Percentiles rank a stretch among this genome's conserved stretches.
These are phyloP conservation scores for Spergularia marina DNA, from an alignment of 148 eudicot genomes.

Conservation along the genomic window DNA sequence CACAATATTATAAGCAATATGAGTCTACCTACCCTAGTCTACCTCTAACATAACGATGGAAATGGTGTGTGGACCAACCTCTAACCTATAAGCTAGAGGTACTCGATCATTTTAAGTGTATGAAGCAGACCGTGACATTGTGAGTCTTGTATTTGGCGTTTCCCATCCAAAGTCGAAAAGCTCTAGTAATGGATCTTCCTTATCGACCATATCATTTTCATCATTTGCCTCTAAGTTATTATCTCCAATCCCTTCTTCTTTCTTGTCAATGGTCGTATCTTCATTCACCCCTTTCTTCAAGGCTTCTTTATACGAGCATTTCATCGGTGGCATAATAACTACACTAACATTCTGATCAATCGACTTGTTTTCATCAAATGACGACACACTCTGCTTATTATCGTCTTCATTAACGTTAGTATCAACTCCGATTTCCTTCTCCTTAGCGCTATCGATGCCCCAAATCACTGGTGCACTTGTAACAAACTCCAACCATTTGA, in stretches of 20 bases:
- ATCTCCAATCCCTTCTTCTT: neutral
- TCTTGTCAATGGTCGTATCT: neutral
- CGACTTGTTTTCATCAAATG: neutral
- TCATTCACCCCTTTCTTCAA: constrained; percentile 31
- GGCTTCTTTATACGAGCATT: constrained; percentile 32
- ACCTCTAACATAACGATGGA: too few relatives aligned
- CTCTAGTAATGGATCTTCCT: constrained; percentile 33
- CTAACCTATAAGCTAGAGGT: too few relatives aligned
- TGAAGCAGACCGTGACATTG: constrained; percentile 24
- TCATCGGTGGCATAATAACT: neutral
- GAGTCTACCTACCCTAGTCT: too few relatives aligned
- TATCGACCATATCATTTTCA: neutral
- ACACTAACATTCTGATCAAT: neutral
- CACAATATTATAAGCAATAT: too few relatives aligned
- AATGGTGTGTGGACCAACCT: too few relatives aligned
- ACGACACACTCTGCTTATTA: neutral
- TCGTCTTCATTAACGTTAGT: constrained; percentile 15
- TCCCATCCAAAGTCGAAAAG: constrained; percentile 44
- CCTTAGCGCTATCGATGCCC: constrained; percentile 33
- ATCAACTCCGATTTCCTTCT: constrained; percentile 61
- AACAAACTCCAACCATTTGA: constrained; percentile 39
- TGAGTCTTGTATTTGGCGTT: constrained; percentile 15
- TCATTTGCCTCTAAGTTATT: neutral
- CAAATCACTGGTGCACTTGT: constrained; percentile 27
- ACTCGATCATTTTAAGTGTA: neutral